Evolutionary conservation across 306 rosid genomes (phyloP), one percentile per base, ranked within the genome.

Genomic region (Cucumis hystrix): DNA sequence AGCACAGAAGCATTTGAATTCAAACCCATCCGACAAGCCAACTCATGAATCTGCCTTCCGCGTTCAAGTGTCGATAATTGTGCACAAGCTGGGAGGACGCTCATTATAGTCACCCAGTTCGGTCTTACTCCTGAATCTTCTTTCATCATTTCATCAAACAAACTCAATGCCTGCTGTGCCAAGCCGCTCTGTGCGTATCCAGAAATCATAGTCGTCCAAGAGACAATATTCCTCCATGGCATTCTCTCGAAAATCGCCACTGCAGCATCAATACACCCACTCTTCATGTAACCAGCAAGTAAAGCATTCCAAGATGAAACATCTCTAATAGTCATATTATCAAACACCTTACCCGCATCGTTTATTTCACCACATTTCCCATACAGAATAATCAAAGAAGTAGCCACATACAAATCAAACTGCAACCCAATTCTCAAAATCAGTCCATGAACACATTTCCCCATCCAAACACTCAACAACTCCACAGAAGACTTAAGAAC

Each of bases 21-120:
- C 69, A 89, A 82, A 56, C 86, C 79, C 1, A 82, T 89, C 21
- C 61, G 87, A 28, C 84, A 89, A 0, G 92, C 81, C 72, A 87
- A 90, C 75, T 79, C 79, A 79, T 90, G 97, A 82, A 94, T 90
- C 96, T 91, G 89, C 76, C 88, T 92, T 79, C 98, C 97, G 55
- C 85, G 86, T 82, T 92, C 93, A 43, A 94, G 91, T 60, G 96
- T 91, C 40, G 97, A 96, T 52, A 89, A 91, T 65, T 90, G 91
- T 0, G 93, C 89, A 82, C 98, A 94, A 0, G 93, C 92, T 0
- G 96, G 98, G 74, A 90, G 77, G 74, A 87, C 93, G 33, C 95
- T 80, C 30, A 92, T 75, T 76, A 94, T 49, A 78, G 96, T 86
- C 35, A 94, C 84, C 87, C 88, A 90, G 80, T 94, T 97, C 8